A percentile compares a stretch with the other conserved stretches of the same genome.
phyloP scores from a whole-genome alignment of 2,329 filamentous ascomycete species.

The Biscogniauxia sp. region DNA sequence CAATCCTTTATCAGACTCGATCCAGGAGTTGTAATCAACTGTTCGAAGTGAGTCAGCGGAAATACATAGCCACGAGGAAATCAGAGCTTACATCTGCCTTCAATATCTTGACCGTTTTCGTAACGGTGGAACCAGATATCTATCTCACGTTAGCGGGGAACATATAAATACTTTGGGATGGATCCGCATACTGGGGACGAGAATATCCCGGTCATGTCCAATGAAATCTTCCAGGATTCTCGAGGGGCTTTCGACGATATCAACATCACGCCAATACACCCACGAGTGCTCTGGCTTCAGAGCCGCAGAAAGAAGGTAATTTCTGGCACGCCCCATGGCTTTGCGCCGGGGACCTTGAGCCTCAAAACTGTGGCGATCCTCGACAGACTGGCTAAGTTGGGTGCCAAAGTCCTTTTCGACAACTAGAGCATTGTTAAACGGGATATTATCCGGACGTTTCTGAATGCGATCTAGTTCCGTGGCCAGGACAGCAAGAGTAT shows the following conservation, averaged over 20 bases:
- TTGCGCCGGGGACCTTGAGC: conserved; percentile 89
- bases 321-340: conserved; percentile 84
- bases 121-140: conserved; percentile 98
- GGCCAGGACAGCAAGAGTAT: conserved; percentile 83
- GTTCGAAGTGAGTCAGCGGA: conserved; percentile 21
- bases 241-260: conserved; percentile 86
- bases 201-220: conserved; percentile 85
- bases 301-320: conserved; percentile 82
- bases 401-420: conserved; percentile 90
- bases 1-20: conserved; percentile 83
- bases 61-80: too few species aligned
- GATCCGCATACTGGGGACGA: conserved; percentile 80
- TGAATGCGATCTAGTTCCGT: conserved; percentile 88
- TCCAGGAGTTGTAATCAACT: conserved; percentile 99
- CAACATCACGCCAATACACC: conserved; percentile 98
- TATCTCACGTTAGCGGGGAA: conserved; percentile 36
- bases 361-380: conserved; percentile 80
- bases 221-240: conserved; percentile 94
- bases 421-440: conserved; percentile 82
- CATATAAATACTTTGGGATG: neutral
- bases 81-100: conserved; percentile 77
- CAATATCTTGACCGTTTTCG: conserved; percentile 76
- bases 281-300: conserved; percentile 93
- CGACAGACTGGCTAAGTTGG: conserved; percentile 71
- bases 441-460: conserved; percentile 71